Base-by-base conservation (phyloP, 169 alveolate species). In the Plasmodium vinckei region DNA sequence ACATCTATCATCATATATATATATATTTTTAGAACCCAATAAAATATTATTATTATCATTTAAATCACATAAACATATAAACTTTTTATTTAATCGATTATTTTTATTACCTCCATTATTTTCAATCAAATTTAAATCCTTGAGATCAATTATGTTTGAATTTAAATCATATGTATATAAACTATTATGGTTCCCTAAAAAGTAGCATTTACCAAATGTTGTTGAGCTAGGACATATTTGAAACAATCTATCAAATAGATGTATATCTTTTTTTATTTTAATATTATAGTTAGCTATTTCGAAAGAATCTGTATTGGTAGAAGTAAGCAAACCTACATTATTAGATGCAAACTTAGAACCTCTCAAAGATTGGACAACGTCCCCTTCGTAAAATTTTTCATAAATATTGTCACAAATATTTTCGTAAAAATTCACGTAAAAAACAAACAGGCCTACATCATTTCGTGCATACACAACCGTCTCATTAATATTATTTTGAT, bases 401-500 rank as follows among this genome's bases (percentile, higher is more conserved):
- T 1, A 47, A 47, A 10, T 47, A 47, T 47, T 13, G 9, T 1
- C 13, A 1, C 1, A 47, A 47, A 10, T 49, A 51, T 51, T 15
- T 51, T 15, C 19, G 6, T 15, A 51, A 51, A 15, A 13, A 51
- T 51, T 15, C 7, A 86, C 46, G 0, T 46, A 23, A 54, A 88
- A 91, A 10, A 94, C 63, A 15, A 73, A 87, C 12, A 94, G 27
- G 4, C 96, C 96, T 5, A 82, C 25, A 44, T 71, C 86, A 73
- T 90, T 94, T 47, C 96, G 70, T 2, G 95, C 92, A 69, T 94
- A 94, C 0, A 94, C 54, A 12, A 92, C 65, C 10, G 94, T 33
- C 23, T 87, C 59, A 27, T 71, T 77, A 21, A 73, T 64, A 77
- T 87, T 72, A 39, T 87, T 92, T 5, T 59, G 88, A 61, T 89